These are phyloP conservation scores for Penicillium coffeae DNA, from an alignment of 495 filamentous ascomycete genomes.

Conservation along the genomic window DNA sequence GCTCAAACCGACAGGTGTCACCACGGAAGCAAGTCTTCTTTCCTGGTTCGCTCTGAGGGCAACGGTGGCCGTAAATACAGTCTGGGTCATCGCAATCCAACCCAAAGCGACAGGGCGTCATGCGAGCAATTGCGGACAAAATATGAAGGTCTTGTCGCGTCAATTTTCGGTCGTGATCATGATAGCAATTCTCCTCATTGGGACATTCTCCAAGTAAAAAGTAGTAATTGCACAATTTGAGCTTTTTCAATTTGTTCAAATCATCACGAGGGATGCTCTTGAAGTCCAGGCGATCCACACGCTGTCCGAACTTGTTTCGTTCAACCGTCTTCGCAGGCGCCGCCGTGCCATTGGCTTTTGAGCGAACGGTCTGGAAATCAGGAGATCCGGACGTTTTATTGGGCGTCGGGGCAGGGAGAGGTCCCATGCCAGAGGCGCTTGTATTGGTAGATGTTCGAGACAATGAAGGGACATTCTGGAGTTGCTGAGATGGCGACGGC, in stretches of 20 bases:
- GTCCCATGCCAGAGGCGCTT: slow-evolving; percentile 32
- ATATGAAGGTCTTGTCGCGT: slow-evolving; percentile 62
- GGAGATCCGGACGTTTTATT: slow-evolving; percentile 28
- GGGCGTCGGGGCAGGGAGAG: slow-evolving; percentile 29
- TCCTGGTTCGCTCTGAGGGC: slow-evolving; percentile 45
- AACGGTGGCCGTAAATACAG: slow-evolving; percentile 81
- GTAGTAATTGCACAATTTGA: slow-evolving; percentile 85
- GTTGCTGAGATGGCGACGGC: slow-evolving; percentile 41
- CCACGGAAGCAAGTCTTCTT: slow-evolving; percentile 50
- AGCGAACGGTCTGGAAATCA: slow-evolving; percentile 43
- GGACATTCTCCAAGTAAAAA: slow-evolving; percentile 73
- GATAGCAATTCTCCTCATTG: slow-evolving; percentile 62
- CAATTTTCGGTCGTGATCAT: slow-evolving; percentile 70
- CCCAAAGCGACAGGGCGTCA: slow-evolving; percentile 75
- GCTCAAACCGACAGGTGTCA: slow-evolving; percentile 49
- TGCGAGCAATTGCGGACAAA: slow-evolving; percentile 65
- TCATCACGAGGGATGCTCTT: slow-evolving; percentile 55
- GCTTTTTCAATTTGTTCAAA: slow-evolving; percentile 56
- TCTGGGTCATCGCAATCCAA: slow-evolving; percentile 68
- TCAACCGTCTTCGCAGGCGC: slow-evolving; percentile 51
- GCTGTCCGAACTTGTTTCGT: slow-evolving; percentile 72
- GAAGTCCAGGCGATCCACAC: slow-evolving; percentile 57
- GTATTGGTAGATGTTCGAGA: slow-evolving; percentile 42
- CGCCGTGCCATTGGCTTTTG: slow-evolving; percentile 49
- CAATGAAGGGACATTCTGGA: slow-evolving; percentile 26